These are phyloP conservation scores for Fusarium transvaalense DNA, from an alignment of 2,329 filamentous ascomycete genomes.

Conservation along the genomic window DNA sequence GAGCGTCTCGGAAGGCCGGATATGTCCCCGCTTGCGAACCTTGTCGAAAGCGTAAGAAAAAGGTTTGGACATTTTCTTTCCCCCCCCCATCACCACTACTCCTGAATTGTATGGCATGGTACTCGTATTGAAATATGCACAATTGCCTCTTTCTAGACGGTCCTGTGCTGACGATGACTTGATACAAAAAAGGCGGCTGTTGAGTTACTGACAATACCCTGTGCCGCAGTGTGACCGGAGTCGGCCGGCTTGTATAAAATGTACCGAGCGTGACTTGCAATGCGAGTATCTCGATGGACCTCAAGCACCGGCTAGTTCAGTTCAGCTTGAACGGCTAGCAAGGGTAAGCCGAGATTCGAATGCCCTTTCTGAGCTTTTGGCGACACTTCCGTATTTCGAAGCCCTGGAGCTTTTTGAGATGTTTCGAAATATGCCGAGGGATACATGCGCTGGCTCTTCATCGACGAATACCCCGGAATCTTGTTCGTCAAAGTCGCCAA, in stretches of 20 bases:
- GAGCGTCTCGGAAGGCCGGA: neutral
- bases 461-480: neutral
- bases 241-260: neutral
- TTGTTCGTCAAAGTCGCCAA: neutral
- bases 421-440: neutral
- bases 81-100: neutral
- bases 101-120: neutral
- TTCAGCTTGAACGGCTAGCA: neutral
- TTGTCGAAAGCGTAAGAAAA: conserved; percentile 11
- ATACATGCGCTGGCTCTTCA: neutral
- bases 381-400: conserved; percentile 3
- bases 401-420: neutral
- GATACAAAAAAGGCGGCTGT: neutral
- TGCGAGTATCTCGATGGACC: neutral
- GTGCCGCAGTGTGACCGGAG: conserved; percentile 4
- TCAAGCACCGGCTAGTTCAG: neutral
- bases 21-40: conserved; percentile 5
- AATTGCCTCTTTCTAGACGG: neutral
- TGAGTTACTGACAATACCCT: neutral
- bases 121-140: neutral
- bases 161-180: neutral
- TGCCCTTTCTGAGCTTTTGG: neutral
- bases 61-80: neutral
- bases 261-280: neutral
- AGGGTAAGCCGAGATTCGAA: neutral